A percentile compares a stretch with the other conserved stretches of the same genome.
These are phyloP conservation scores for Tetracladium marchalianum DNA, from an alignment of 495 filamentous ascomycete genomes.

Conservation along the genomic window DNA sequence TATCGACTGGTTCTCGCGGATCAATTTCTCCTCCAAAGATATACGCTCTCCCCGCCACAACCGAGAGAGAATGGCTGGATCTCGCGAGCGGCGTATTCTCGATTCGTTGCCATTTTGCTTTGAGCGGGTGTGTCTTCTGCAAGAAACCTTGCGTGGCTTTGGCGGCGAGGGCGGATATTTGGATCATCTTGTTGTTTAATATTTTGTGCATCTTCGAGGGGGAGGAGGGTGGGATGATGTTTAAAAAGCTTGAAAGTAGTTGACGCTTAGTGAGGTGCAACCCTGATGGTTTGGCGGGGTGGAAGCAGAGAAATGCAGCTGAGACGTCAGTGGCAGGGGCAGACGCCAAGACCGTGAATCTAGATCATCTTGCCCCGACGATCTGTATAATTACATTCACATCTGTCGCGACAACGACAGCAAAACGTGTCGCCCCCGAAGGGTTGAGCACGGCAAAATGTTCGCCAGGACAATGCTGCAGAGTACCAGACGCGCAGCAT, in stretches of 20 bases:
- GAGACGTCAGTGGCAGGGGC: too few species aligned
- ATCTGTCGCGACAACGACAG: too few species aligned
- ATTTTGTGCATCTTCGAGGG: background rate
- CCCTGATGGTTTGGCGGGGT: too few species aligned
- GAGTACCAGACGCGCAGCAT: background rate
- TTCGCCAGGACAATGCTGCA: background rate
- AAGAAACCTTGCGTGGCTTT: constrained; percentile 12
- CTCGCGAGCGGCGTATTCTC: constrained; percentile 45
- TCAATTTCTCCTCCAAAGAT: constrained; percentile 55
- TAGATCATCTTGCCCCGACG: too few species aligned
- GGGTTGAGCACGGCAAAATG: background rate
- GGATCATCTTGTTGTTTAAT: constrained; percentile 14
- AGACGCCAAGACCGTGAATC: too few species aligned
- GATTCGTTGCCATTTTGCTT: constrained; percentile 51
- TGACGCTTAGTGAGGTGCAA: too few species aligned
- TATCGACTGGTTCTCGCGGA: constrained; percentile 48
- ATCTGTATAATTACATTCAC: too few species aligned
- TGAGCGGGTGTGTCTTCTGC: constrained; percentile 20
- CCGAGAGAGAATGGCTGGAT: constrained; percentile 58
- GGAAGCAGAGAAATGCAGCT: too few species aligned
- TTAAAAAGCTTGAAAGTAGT: background rate
- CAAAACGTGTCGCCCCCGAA: too few species aligned
- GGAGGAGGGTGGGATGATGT: background rate
- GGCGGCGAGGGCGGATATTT: constrained; percentile 10
- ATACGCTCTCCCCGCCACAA: constrained; percentile 57